Percentiles rank a stretch among this genome's conserved stretches.
phyloP scores from a whole-genome alignment of 495 filamentous ascomycete genomes.

The Daldinia vernicosa region DNA sequence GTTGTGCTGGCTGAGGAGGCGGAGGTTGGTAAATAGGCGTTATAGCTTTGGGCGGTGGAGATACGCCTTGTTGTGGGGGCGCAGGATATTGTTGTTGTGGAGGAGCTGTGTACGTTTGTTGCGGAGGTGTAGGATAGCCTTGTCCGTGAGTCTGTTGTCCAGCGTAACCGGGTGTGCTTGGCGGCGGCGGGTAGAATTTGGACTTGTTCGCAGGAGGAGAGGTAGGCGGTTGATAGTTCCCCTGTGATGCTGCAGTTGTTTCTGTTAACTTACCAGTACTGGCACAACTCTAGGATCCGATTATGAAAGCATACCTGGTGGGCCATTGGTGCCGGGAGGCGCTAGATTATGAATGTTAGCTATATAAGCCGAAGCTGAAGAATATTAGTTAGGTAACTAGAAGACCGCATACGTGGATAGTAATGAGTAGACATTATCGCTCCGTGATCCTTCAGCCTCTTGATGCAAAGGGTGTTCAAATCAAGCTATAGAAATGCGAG shows the following conservation, averaged over 20 bases:
- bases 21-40: slow-evolving; percentile 45
- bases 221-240: slow-evolving; percentile 50
- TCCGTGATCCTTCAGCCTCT: slow-evolving; percentile 2
- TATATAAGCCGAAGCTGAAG: slow-evolving; percentile 7
- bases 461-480: background rate
- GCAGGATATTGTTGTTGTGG: slow-evolving; percentile 54
- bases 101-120: slow-evolving; percentile 51
- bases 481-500: background rate
- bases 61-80: slow-evolving; percentile 43
- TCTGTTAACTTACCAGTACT: slow-evolving; percentile 27
- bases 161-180: slow-evolving; percentile 42
- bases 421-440: slow-evolving; percentile 42
- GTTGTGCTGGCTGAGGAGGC: slow-evolving; percentile 39
- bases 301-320: slow-evolving; percentile 34
- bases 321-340: slow-evolving; percentile 38
- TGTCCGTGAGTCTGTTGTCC: slow-evolving; percentile 50
- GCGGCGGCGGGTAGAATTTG: slow-evolving; percentile 56
- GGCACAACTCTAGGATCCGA: background rate
- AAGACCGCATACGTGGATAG: slow-evolving; percentile 40
- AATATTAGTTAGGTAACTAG: background rate
- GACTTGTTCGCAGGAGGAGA: slow-evolving; percentile 56
- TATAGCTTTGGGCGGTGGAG: slow-evolving; percentile 42
- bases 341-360: slow-evolving; percentile 27
- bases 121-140: slow-evolving; percentile 47
- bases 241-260: slow-evolving; percentile 43